Evolutionary conservation across 805 yeast species (phyloP).

Genomic region (Pichia manshurica): DNA sequence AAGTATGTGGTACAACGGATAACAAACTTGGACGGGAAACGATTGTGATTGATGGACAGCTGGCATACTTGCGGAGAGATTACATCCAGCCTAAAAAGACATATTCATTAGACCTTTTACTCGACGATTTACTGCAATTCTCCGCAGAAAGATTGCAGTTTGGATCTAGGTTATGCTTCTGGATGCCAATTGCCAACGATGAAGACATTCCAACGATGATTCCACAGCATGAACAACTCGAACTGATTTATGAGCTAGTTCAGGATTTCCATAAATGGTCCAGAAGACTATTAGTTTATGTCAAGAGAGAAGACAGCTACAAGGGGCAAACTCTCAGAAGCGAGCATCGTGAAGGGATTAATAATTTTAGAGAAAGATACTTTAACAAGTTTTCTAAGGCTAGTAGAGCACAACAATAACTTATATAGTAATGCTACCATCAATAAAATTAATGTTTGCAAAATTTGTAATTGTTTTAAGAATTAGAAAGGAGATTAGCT

Average conservation of each 20-base stretch:
- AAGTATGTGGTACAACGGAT: constrained; percentile 78
- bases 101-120: constrained; percentile 66
- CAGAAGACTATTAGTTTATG: constrained; percentile 75
- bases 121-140: constrained; percentile 73
- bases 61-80: constrained; percentile 71
- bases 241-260: constrained; percentile 65
- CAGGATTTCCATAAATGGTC: constrained; percentile 95
- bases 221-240: constrained; percentile 73
- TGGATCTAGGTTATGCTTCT: constrained; percentile 80
- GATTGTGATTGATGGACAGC: constrained; percentile 69
- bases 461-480: not conserved
- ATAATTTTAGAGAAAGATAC: constrained; percentile 72
- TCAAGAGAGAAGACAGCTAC: constrained; percentile 48
- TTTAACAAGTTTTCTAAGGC: constrained; percentile 49
- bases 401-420: constrained; percentile 3
- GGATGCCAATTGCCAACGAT: constrained; percentile 98
- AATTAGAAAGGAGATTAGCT: constrained; percentile 6
- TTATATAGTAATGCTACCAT: not conserved
- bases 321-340: constrained; percentile 43
- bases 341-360: constrained; percentile 39
- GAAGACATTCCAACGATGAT: constrained; percentile 53
- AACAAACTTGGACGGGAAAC: constrained; percentile 63
- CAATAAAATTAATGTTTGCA: not conserved
- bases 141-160: constrained; percentile 65
- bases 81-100: constrained; percentile 93